These are phyloP conservation scores for Fraxinus baroniana DNA, from an alignment of 305 asterid genomes.

Conservation along the genomic window DNA sequence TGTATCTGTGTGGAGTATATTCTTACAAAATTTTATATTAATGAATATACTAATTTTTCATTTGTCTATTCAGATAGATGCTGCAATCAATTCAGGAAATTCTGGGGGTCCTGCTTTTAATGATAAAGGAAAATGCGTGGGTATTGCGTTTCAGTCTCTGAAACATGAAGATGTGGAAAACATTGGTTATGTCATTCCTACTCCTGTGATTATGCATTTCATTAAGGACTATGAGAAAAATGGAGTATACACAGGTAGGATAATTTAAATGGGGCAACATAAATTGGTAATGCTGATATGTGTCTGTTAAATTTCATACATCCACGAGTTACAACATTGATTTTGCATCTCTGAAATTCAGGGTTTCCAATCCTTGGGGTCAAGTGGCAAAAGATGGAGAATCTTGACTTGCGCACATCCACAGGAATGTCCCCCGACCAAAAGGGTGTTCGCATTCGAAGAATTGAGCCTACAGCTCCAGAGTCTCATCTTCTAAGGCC, in stretches of 20 bases:
- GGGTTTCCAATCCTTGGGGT: slow-evolving; percentile 91
- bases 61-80: slow-evolving; percentile 58
- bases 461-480: slow-evolving; percentile 84
- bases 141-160: slow-evolving; percentile 87
- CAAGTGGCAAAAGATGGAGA: slow-evolving; percentile 99
- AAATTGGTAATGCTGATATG: neutral
- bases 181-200: slow-evolving; percentile 93
- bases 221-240: slow-evolving; percentile 82
- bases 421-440: slow-evolving; percentile 83
- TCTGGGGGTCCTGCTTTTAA: slow-evolving; percentile 94
- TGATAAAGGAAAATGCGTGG: slow-evolving; percentile 82
- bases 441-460: slow-evolving; percentile 91
- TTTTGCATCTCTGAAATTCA: slow-evolving; percentile 16
- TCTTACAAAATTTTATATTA: neutral
- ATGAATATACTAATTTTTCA: slow-evolving; percentile 1
- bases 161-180: slow-evolving; percentile 91
- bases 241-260: slow-evolving; percentile 68
- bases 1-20: neutral
- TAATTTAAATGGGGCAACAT: neutral
- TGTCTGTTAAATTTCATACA: neutral
- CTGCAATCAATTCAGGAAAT: slow-evolving; percentile 91
- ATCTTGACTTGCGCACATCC: slow-evolving; percentile 81
- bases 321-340: neutral
- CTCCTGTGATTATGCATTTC: slow-evolving; percentile 84
- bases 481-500: slow-evolving; percentile 72